Conservation (phyloP, 2,329 filamentous ascomycete species). For the Talaromyces marneffei region DNA sequence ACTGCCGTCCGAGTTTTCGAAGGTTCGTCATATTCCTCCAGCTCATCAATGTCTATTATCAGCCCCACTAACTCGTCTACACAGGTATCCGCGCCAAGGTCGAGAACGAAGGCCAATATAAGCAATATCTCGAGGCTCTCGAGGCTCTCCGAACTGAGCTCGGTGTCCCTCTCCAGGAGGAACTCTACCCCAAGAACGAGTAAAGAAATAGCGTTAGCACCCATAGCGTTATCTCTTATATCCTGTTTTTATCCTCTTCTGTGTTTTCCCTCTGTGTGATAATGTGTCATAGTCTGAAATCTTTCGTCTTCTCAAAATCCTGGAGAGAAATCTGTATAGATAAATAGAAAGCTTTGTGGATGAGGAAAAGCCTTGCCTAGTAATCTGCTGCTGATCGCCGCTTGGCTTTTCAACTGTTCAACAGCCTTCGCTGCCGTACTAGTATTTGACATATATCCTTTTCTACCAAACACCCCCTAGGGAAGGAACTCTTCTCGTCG, state of each 20-base stretch:
- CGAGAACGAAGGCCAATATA: conserved; percentile 95
- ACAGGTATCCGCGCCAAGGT: conserved; percentile 98
- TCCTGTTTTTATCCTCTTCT: conserved; percentile 19
- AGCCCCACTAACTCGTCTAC: background rate
- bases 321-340: conserved; percentile 16
- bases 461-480: too few relatives aligned
- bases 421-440: too few relatives aligned
- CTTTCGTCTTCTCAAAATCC: conserved; percentile 5
- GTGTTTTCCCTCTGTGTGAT: background rate
- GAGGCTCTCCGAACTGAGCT: conserved; percentile 90
- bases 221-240: background rate
- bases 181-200: conserved; percentile 66
- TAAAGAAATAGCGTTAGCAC: conserved; percentile 22
- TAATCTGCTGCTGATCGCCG: background rate
- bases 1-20: conserved; percentile 98
- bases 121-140: conserved; percentile 90
- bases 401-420: too few relatives aligned
- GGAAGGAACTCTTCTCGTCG: too few relatives aligned
- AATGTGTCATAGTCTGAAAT: conserved; percentile 11
- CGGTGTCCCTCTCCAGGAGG: conserved; percentile 84
- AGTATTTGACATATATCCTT: too few relatives aligned
- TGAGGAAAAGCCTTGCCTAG: background rate
- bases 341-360: conserved; percentile 16
- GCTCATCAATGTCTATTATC: background rate
- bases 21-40: conserved; percentile 55